phyloP scores from a whole-genome alignment of 306 rosid genomes.

The Luffa aegyptiaca region DNA sequence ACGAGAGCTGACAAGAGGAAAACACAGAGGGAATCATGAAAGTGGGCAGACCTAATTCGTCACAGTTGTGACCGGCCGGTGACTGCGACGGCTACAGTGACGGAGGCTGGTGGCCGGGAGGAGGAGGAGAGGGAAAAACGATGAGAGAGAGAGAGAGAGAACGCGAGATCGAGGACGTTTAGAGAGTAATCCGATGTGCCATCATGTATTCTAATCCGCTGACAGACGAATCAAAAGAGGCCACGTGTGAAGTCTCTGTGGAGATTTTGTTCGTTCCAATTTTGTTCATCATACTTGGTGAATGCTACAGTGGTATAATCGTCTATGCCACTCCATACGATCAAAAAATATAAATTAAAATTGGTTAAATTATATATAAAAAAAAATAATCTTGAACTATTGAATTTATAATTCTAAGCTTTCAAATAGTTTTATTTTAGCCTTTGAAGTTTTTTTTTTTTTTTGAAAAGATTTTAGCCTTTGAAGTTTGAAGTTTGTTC shows the following conservation, averaged over 20 bases:
- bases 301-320: not conserved
- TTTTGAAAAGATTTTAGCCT: no score
- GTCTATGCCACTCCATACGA: not conserved
- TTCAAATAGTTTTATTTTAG: no score
- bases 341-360: not conserved
- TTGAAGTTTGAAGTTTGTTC: no score
- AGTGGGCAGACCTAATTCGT: not conserved
- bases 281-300: not conserved
- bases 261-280: not conserved
- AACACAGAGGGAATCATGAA: not conserved
- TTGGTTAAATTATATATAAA: no score
- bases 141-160: conserved; percentile 4
- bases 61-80: not conserved
- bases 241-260: not conserved
- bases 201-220: conserved; percentile 4
- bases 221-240: not conserved
- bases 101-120: conserved; percentile 11
- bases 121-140: not conserved
- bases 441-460: no score
- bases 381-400: no score
- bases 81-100: conserved; percentile 7
- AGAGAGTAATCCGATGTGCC: conserved; percentile 12
- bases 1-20: not conserved
- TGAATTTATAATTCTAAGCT: no score
- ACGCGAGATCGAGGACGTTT: not conserved